Base-by-base conservation (phyloP, 768 basidiomycete species). In the Mycena capillaripes region DNA sequence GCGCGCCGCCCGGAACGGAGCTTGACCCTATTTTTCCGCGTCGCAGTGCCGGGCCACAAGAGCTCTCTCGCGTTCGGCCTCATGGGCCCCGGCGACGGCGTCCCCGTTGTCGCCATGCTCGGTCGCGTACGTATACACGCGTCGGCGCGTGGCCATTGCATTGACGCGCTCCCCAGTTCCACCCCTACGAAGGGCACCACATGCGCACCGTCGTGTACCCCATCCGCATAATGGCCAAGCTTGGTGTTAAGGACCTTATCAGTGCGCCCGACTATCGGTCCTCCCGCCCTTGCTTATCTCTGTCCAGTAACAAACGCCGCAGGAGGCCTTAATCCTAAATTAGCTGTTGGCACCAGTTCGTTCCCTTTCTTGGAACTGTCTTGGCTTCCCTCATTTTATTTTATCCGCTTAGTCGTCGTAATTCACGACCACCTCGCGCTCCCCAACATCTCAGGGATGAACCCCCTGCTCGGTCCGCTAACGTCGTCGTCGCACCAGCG, bases 101-200 rank as follows among this genome's bases (percentile, higher is more conserved):
- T 93, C 0, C 93, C 96, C 0, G 95, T 94, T 14, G 94, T 97
- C 4, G 94, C 92, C 12, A 96, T 96, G 93, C 90, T 97, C 34
- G 96, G 96, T 70, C 86, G 96, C n/a, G 69, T 70, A 27, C 21
- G 69, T 63, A 19, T 2, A 79, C 94, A 95, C 76, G 64, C 89
- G 80, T 12, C 14, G 8, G 32, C 14, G 11, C 42, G 29, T 12
- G 34, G 52, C 21, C 58, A 44, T 48, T 30, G 55, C 61, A 48
- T 0, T 21, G 52, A 36, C 56, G 62, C 60, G 60, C 66, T 62
- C 66, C 63, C 64, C 75, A 95, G 94, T 93, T 96, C 76, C 95
- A 96, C 80, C 86, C 90, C 1, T 97, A 97, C 74, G 96, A 97
- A 82, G 96, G 96, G 3, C 91, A 96, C 77, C 80, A 86, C 29